These are phyloP conservation scores for Cochlearia excelsa DNA, from an alignment of 345 rosid species.

Conservation along the genomic window DNA sequence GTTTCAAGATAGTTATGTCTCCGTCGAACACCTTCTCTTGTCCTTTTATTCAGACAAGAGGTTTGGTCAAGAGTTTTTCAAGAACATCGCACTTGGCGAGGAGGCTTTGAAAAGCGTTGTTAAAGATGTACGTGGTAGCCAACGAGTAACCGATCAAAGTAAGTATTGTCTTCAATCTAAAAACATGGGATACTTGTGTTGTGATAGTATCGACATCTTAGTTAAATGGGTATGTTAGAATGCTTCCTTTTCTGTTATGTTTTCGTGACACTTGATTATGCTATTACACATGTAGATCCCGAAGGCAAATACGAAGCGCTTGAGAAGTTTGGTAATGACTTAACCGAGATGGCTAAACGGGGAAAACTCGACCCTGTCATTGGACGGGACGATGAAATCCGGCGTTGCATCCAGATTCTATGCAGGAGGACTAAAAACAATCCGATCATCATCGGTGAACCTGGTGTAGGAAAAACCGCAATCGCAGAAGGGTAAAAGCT, in stretches of 20 bases:
- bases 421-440: constrained; percentile 94
- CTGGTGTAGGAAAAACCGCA: constrained; percentile 96
- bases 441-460: constrained; percentile 93
- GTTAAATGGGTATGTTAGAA: not conserved
- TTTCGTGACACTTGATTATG: constrained; percentile 10
- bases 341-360: constrained; percentile 81
- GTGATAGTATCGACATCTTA: not conserved
- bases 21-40: constrained; percentile 72
- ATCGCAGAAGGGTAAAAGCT: constrained; percentile 26
- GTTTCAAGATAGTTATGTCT: constrained; percentile 76
- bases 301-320: constrained; percentile 82
- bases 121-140: constrained; percentile 74
- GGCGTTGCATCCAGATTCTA: constrained; percentile 77
- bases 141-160: constrained; percentile 90
- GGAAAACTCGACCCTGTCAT: constrained; percentile 98
- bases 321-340: constrained; percentile 86
- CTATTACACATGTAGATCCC: constrained; percentile 47
- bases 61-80: constrained; percentile 67
- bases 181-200: too few species aligned
- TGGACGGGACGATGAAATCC: constrained; percentile 86
- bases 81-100: constrained; percentile 53
- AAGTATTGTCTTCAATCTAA: constrained; percentile 21
- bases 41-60: constrained; percentile 68
- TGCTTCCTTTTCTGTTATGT: not conserved
- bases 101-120: constrained; percentile 63